Percentiles rank a stretch among this genome's conserved stretches.
These are phyloP conservation scores for Trichoderma arundinaceum DNA, from an alignment of 2,329 filamentous ascomycete genomes.

Conservation along the genomic window DNA sequence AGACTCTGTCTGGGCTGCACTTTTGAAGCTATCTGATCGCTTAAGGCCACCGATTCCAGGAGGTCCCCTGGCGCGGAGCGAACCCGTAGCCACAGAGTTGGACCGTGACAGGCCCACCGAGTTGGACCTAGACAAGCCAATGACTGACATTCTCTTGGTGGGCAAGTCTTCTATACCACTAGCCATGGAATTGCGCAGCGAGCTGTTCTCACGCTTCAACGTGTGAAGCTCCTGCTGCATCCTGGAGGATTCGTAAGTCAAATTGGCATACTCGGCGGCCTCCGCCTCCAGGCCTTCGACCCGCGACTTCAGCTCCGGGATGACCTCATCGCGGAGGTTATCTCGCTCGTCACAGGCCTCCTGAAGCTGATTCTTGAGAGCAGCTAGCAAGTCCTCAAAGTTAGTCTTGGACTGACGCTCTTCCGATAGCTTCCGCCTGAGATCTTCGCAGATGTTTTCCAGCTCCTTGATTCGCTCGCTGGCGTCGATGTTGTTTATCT, in stretches of 20 bases:
- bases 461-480: conserved; percentile 74
- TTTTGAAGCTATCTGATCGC: conserved; percentile 65
- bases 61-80: conserved; percentile 48
- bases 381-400: conserved; percentile 88
- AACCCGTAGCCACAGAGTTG: conserved; percentile 68
- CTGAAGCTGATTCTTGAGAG: conserved; percentile 81
- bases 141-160: conserved; percentile 43
- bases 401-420: conserved; percentile 89
- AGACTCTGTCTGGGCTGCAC: conserved; percentile 55
- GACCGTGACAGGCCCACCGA: conserved; percentile 70
- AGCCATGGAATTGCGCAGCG: conserved; percentile 52
- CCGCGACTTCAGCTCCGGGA: conserved; percentile 76
- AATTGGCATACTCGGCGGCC: conserved; percentile 71
- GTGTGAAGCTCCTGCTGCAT: conserved; percentile 84
- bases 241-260: conserved; percentile 80
- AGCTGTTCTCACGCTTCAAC: conserved; percentile 71
- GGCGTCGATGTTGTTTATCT: conserved; percentile 62
- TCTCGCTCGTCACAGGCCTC: conserved; percentile 87
- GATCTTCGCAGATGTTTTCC: conserved; percentile 79
- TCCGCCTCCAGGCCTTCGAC: conserved; percentile 80
- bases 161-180: conserved; percentile 33
- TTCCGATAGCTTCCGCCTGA: conserved; percentile 79
- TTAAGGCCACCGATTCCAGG: conserved; percentile 52
- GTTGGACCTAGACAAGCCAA: conserved; percentile 64
- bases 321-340: conserved; percentile 85